A percentile compares a stretch with the other conserved stretches of the same genome.
Conservation (phyloP, 2,329 filamentous ascomycete species). For the Lachnellula arida region DNA sequence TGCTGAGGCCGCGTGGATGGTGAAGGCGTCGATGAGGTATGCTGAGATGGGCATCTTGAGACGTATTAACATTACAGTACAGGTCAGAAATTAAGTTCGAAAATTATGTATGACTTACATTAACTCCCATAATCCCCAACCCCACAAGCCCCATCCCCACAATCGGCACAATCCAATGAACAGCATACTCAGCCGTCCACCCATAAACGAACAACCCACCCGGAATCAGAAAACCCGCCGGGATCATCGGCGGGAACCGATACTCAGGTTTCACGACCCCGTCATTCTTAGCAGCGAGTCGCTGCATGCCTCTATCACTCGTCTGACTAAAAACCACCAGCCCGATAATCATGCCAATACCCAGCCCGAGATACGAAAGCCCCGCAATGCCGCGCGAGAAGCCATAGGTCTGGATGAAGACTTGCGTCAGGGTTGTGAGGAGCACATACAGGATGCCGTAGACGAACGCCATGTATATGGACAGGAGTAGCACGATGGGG, state of each 20-base stretch:
- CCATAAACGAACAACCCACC: conserved; percentile 43
- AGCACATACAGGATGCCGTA: conserved; percentile 32
- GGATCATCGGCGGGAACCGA: conserved; percentile 39
- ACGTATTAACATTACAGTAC: too few relatives aligned
- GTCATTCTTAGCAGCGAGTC: conserved; percentile 14
- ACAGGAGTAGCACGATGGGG: conserved; percentile 36
- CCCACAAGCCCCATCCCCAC: conserved; percentile 39
- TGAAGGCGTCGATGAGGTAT: conserved; percentile 34
- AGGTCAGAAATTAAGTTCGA: background rate
- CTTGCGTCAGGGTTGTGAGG: conserved; percentile 13
- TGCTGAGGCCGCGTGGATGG: conserved; percentile 28
- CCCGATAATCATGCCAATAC: conserved; percentile 29
- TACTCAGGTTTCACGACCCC: conserved; percentile 32
- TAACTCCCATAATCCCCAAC: conserved; percentile 19
- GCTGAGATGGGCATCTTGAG: background rate
- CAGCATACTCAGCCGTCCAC: conserved; percentile 38
- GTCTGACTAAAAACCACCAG: conserved; percentile 21
- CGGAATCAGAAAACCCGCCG: conserved; percentile 36
- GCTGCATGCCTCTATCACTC: conserved; percentile 35
- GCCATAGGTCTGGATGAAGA: conserved; percentile 25
- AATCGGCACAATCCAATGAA: conserved; percentile 40
- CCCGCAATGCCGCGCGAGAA: conserved; percentile 33
- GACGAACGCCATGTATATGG: conserved; percentile 43
- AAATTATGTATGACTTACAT: background rate
- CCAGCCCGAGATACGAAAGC: conserved; percentile 34